A percentile compares a stretch with the other conserved stretches of the same genome.
Conservation (phyloP, 2,329 filamentous ascomycete genomes). For the Arthroderma sp. region DNA sequence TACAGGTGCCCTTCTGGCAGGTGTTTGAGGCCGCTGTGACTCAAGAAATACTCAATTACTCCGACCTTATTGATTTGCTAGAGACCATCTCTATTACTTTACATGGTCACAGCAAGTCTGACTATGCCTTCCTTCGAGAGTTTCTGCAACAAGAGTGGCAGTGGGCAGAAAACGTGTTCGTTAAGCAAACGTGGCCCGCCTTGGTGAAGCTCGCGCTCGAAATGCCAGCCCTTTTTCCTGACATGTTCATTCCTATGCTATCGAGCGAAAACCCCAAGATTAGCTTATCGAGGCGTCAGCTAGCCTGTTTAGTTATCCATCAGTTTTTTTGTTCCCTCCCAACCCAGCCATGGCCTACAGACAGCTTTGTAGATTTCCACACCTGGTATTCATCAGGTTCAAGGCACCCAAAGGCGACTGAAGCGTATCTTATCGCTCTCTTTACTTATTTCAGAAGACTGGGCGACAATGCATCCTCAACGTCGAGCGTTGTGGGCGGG, state of each 20-base stretch:
- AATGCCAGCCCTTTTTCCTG: slow-evolving; percentile 6
- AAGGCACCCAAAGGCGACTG: slow-evolving; percentile 3
- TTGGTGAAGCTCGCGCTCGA: slow-evolving; percentile 6
- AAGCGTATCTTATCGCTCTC: slow-evolving; percentile 3
- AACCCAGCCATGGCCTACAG: slow-evolving; percentile 4
- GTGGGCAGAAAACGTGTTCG: slow-evolving; percentile 4
- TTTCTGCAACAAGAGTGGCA: slow-evolving; percentile 5
- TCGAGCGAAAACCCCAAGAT: slow-evolving; percentile 2
- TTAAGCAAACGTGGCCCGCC: slow-evolving; percentile 3
- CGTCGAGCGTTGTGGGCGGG: no score
- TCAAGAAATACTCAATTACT: neutral
- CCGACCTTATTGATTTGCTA: slow-evolving; percentile 5
- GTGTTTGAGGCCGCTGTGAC: slow-evolving; percentile 2
- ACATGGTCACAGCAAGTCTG: neutral
- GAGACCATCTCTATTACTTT: slow-evolving; percentile 5
- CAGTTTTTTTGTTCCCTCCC: slow-evolving; percentile 9
- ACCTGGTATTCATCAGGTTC: slow-evolving; percentile 7
- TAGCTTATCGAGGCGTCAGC: slow-evolving; percentile 5
- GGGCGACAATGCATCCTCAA: neutral
- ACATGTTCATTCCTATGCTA: slow-evolving; percentile 2
- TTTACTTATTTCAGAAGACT: slow-evolving; percentile 8
- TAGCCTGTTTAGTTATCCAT: slow-evolving; percentile 7
- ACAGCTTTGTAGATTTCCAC: slow-evolving; percentile 6
- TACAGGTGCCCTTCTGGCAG: slow-evolving; percentile 7
- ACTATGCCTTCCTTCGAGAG: slow-evolving; percentile 4